A percentile compares a stretch with the other conserved stretches of the same genome.
Evolutionary conservation across 2,329 filamentous ascomycete genomes (phyloP).

Genomic region (Cladosporium sp.): DNA sequence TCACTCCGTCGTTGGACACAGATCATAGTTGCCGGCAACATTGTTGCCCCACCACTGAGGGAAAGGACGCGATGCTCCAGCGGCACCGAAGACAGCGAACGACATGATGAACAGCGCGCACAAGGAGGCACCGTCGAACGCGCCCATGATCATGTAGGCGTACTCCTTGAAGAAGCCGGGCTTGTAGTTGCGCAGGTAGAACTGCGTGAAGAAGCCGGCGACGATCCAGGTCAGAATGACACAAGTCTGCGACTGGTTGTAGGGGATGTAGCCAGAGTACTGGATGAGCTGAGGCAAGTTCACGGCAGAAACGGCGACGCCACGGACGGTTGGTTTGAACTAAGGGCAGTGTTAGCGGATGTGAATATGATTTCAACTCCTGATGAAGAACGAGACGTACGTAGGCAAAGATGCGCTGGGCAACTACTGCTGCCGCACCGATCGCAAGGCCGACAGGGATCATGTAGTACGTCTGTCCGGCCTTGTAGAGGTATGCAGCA

Average conservation of each 20-base stretch:
- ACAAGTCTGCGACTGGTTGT: slow-evolving; percentile 58
- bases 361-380: not conserved
- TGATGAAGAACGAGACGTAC: slow-evolving; percentile 35
- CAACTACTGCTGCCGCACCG: slow-evolving; percentile 46
- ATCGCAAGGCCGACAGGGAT: slow-evolving; percentile 48
- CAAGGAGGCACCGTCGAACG: slow-evolving; percentile 50
- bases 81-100: slow-evolving; percentile 55
- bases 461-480: slow-evolving; percentile 34
- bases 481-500: slow-evolving; percentile 55
- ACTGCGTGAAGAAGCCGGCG: slow-evolving; percentile 53
- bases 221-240: slow-evolving; percentile 49
- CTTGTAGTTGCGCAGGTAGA: slow-evolving; percentile 54
- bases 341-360: slow-evolving; percentile 26
- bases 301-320: slow-evolving; percentile 38
- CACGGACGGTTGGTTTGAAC: slow-evolving; percentile 51
- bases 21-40: slow-evolving; percentile 49
- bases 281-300: slow-evolving; percentile 58
- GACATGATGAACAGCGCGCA: slow-evolving; percentile 55
- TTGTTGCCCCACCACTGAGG: slow-evolving; percentile 60
- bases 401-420: slow-evolving; percentile 45
- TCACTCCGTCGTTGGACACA: slow-evolving; percentile 41
- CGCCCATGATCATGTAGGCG: slow-evolving; percentile 47
- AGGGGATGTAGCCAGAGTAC: slow-evolving; percentile 56
- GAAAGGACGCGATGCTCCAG: slow-evolving; percentile 43
- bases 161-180: slow-evolving; percentile 57